phyloP scores from a whole-genome alignment of 768 basidiomycete species.

The Boletus subcaerulescens region DNA sequence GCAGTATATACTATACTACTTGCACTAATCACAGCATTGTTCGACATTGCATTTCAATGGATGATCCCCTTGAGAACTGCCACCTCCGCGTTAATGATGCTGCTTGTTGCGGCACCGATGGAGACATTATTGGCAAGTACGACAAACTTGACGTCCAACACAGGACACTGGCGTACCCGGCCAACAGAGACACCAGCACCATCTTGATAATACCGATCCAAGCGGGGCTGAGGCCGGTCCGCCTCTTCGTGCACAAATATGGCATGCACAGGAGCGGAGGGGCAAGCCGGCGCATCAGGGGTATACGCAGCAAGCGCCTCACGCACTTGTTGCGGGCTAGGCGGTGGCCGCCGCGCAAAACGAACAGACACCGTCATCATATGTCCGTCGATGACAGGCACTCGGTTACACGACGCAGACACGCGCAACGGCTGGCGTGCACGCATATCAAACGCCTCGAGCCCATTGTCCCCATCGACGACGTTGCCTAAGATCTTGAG shows the following conservation, averaged over 20 bases:
- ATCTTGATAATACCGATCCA: conserved; percentile 86
- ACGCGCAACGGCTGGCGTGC: conserved; percentile 75
- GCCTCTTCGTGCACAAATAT: conserved; percentile 91
- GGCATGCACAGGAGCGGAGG: conserved; percentile 80
- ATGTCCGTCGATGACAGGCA: conserved; percentile 95
- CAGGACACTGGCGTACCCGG: conserved; percentile 83
- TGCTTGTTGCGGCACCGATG: conserved; percentile 95
- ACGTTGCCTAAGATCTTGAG: conserved; percentile 94
- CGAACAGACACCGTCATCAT: conserved; percentile 86
- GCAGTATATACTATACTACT: conserved; percentile 15
- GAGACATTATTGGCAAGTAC: conserved; percentile 91
- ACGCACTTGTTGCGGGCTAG: conserved; percentile 82
- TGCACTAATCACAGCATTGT: conserved; percentile 6
- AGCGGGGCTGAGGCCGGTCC: conserved; percentile 90
- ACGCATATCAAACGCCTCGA: conserved; percentile 82
- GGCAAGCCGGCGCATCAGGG: conserved; percentile 75
- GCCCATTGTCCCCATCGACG: conserved; percentile 49
- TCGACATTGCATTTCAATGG: not conserved
- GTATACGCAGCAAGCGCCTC: conserved; percentile 74
- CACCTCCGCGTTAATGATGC: conserved; percentile 95
- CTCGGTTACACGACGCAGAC: conserved; percentile 91
- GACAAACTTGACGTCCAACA: conserved; percentile 95
- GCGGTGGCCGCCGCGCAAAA: conserved; percentile 76
- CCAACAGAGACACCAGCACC: conserved; percentile 93
- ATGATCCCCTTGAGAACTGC: conserved; percentile 75